Percentiles rank a stretch among this genome's conserved stretches.
Conservation (phyloP, 805 yeast species). For the Hanseniaspora valbyensis region DNA sequence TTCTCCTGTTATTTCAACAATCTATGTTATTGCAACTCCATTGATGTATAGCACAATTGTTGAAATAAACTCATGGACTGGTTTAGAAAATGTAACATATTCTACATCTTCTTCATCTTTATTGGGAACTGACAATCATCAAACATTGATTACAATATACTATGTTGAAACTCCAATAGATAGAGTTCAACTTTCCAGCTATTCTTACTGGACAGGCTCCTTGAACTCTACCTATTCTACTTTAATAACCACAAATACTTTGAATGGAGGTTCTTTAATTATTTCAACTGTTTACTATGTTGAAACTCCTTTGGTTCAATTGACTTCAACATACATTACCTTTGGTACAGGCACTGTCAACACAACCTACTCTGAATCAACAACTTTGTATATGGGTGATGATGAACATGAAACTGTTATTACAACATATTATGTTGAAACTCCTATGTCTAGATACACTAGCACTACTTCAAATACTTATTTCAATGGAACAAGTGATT, state of each 20-base stretch:
- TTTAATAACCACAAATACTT: background rate
- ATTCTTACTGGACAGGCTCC: conserved; percentile 12
- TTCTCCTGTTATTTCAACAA: conserved; percentile 14
- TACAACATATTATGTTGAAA: conserved; percentile 3
- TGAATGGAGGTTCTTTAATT: background rate
- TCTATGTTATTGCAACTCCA: conserved; percentile 14
- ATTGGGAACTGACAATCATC: conserved; percentile 16
- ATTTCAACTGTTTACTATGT: conserved; percentile 12
- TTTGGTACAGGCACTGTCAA: background rate
- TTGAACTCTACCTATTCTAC: conserved; percentile 12
- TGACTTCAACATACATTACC: background rate
- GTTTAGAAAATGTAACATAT: conserved; percentile 15
- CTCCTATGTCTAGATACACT: conserved; percentile 7
- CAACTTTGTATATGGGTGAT: background rate
- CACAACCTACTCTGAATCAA: conserved; percentile 1
- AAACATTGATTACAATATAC: conserved; percentile 16
- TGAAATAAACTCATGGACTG: conserved; percentile 17
- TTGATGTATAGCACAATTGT: conserved; percentile 6
- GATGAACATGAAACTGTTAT: conserved; percentile 5
- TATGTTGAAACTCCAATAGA: conserved; percentile 19
- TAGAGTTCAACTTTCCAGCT: background rate
- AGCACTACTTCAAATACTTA: background rate
- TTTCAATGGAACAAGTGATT: background rate
- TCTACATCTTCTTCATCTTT: conserved; percentile 13
- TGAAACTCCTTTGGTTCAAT: conserved; percentile 14